Evolutionary conservation across 371 early-diverging fungal species (phyloP), one percentile per base, ranked within the genome.

Genomic region (Haplosporangium sp.): DNA sequence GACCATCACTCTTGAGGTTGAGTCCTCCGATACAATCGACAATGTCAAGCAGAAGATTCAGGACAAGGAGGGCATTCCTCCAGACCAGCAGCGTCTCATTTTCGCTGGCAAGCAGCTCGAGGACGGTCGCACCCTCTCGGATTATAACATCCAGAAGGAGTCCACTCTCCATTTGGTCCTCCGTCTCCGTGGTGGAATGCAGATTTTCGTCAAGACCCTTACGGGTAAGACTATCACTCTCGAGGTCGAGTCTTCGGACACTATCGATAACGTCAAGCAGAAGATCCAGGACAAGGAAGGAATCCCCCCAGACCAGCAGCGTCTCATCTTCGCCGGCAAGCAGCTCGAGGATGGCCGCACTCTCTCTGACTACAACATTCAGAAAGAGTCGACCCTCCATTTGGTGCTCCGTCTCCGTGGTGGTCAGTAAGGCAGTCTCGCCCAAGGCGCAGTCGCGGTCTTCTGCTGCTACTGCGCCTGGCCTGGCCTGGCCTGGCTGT

Each of bases 151-250:
- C 74, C 92, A 94, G 87, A 94, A 94, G 87, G 95, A 93, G 72
- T 87, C 98, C 48, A 99, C 98, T 79, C 94, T 98, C 53, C 99
- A 99, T 91, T 81, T 94, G 48, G 94, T 95, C n/a, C 87, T 95
- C 41, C 91, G 94, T 76, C 88, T 92, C 64, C 88, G 92, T 85
- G 92, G 92, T 86, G 91, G 81, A 59, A 93, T 94, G 94, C 93
- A 93, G 81, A 93, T 95, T 79, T 94, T 93, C 76, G 97, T 98
- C 67, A 98, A 97, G 90, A 98, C 98, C 73, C 92, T 99, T 47
- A 97, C 99, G 53, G 98, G 97, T 75, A 97, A 97, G 89, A 97
- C 98, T 75, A 98, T 97, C 73, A 97, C 98, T 64, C 91, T 99
- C 42, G 99, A 99, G 87, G 98, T 99, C 50, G 94, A 94, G 82